These are phyloP conservation scores for Cryptococcus amylolentus DNA, from an alignment of 1,284 basidiomycete genomes.

Conservation along the genomic window DNA sequence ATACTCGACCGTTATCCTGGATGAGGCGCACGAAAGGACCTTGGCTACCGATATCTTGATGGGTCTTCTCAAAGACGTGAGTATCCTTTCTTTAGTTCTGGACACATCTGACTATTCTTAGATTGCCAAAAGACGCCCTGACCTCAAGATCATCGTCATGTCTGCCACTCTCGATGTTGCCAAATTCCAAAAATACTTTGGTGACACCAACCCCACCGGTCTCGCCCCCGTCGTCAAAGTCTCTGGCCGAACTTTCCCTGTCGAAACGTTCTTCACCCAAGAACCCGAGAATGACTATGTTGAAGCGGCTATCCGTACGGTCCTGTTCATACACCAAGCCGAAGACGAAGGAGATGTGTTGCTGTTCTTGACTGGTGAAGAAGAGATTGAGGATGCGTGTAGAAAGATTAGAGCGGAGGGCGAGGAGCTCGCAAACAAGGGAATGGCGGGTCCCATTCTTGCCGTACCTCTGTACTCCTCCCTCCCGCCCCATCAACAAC, in stretches of 20 bases:
- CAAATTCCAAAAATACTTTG: conserved; percentile 97
- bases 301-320: conserved; percentile 93
- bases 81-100: conserved; percentile 5
- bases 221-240: conserved; percentile 90
- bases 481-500: conserved; percentile 87
- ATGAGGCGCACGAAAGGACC: conserved; percentile 98
- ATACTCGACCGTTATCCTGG: conserved; percentile 96
- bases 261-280: conserved; percentile 92
- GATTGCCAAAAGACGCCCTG: conserved; percentile 73
- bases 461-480: conserved; percentile 93
- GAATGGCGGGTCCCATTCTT: conserved; percentile 75
- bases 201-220: conserved; percentile 53
- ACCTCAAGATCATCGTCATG: conserved; percentile 98
- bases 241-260: conserved; percentile 92
- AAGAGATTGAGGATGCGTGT: conserved; percentile 97
- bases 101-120: conserved; percentile 33
- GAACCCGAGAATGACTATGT: conserved; percentile 96
- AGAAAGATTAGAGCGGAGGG: conserved; percentile 87
- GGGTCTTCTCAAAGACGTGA: conserved; percentile 68
- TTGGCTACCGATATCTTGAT: conserved; percentile 98
- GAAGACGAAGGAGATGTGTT: conserved; percentile 92
- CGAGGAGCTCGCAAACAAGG: conserved; percentile 68
- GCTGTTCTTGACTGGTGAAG: conserved; percentile 94
- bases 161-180: conserved; percentile 94
- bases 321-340: conserved; percentile 94